Percentiles rank a stretch among this genome's conserved stretches.
Conservation (phyloP, 257 asterid species). For the Marsdenia floribunda region DNA sequence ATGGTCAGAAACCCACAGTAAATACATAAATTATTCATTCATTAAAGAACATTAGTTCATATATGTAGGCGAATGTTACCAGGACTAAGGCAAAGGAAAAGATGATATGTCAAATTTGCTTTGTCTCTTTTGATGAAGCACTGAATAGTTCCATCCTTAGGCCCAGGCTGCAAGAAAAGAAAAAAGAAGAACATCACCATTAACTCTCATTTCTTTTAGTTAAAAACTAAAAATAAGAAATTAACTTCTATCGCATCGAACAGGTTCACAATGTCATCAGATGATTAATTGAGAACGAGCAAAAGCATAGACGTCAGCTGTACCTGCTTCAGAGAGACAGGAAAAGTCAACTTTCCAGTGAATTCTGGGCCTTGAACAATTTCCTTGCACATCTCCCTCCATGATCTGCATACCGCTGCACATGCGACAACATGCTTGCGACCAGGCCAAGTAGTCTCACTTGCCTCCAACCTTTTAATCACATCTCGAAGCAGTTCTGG, state of each 20-base stretch:
- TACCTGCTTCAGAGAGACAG: constrained; percentile 80
- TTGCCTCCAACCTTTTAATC: constrained; percentile 70
- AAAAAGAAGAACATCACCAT: constrained; percentile 13
- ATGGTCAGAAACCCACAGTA: not conserved
- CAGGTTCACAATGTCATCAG: not conserved
- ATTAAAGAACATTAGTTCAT: not conserved
- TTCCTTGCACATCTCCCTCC: constrained; percentile 87
- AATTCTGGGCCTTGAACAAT: constrained; percentile 59
- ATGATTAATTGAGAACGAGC: not conserved
- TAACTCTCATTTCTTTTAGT: constrained; percentile 8
- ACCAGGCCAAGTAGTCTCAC: constrained; percentile 82
- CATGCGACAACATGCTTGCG: constrained; percentile 81
- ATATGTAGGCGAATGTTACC: constrained; percentile 28
- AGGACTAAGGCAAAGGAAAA: constrained; percentile 75
- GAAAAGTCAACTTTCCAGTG: constrained; percentile 70
- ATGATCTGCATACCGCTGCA: constrained; percentile 75
- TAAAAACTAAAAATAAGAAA: not conserved
- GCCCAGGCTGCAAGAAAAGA: constrained; percentile 59
- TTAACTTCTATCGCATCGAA: not conserved
- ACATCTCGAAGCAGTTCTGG: constrained; percentile 78
- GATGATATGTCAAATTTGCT: constrained; percentile 63
- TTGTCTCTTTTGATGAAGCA: constrained; percentile 85
- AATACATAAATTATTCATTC: not conserved
- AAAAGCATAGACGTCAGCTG: not conserved
- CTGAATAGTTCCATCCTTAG: constrained; percentile 74